Percentiles rank a stretch among this genome's conserved stretches.
Conservation (phyloP, 805 yeast species). For the Komagataella kurtzmanii region DNA sequence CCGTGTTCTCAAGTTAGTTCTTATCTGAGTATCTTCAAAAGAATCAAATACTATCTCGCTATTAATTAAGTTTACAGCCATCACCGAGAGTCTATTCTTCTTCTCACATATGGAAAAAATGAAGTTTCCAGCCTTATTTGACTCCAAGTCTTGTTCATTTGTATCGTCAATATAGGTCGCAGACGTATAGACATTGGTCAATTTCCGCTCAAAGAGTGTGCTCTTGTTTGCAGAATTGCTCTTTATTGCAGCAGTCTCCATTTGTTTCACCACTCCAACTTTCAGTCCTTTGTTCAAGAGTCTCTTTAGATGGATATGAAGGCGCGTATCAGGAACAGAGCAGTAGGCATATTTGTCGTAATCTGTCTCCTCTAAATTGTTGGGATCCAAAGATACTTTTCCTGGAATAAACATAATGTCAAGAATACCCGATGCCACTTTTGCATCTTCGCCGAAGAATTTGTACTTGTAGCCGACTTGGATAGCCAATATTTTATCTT, state of each 20-base stretch:
- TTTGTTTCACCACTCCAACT: conserved; percentile 79
- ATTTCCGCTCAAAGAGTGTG: conserved; percentile 49
- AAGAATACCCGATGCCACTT: conserved; percentile 46
- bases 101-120: conserved; percentile 30
- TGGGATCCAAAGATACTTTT: conserved; percentile 34
- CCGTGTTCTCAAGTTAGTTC: conserved; percentile 63
- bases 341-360: conserved; percentile 65
- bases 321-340: conserved; percentile 67
- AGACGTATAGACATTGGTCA: conserved; percentile 63
- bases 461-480: conserved; percentile 91
- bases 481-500: conserved; percentile 62
- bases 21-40: conserved; percentile 44
- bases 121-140: conserved; percentile 24
- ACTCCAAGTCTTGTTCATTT: conserved; percentile 6
- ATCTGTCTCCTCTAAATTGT: conserved; percentile 22
- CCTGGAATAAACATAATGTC: conserved; percentile 69
- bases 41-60: conserved; percentile 68
- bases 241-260: conserved; percentile 69
- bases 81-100: conserved; percentile 22
- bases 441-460: conserved; percentile 79
- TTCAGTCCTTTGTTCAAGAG: conserved; percentile 60
- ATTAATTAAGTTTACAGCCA: conserved; percentile 57
- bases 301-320: conserved; percentile 66
- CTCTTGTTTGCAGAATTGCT: conserved; percentile 34
- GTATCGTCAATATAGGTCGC: conserved; percentile 69